Evolutionary conservation across 1,139 yeast genomes (phyloP).

Genomic region (Pichia inconspicua): DNA sequence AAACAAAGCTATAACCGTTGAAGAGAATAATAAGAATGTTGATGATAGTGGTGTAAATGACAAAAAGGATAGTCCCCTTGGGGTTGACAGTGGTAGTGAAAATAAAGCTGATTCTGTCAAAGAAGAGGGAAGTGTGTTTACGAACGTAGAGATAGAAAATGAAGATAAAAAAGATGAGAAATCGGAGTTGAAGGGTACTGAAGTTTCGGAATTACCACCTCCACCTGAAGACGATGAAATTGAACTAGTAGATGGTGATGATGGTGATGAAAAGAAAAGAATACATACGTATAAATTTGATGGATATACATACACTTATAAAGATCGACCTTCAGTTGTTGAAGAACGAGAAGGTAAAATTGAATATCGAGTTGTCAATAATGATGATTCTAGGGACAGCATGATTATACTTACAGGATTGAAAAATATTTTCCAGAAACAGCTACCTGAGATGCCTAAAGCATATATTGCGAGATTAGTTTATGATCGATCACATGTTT

Average conservation of each 20-base stretch:
- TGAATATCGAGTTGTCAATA: constrained; percentile 92
- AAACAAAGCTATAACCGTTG: background rate
- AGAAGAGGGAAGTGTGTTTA: too few species aligned
- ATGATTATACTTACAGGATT: constrained; percentile 89
- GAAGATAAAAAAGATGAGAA: constrained; percentile 12
- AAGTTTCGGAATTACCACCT: constrained; percentile 11
- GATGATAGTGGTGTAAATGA: constrained; percentile 13
- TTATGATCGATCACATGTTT: constrained; percentile 86
- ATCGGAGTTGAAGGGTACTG: constrained; percentile 2
- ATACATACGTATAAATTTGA: constrained; percentile 54
- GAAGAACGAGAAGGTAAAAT: constrained; percentile 89
- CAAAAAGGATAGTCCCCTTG: constrained; percentile 8
- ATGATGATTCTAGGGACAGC: constrained; percentile 81
- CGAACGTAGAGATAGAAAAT: background rate
- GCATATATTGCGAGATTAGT: constrained; percentile 93
- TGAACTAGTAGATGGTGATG: constrained; percentile 14
- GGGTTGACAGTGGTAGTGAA: background rate
- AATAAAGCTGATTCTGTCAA: background rate
- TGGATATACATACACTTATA: constrained; percentile 76
- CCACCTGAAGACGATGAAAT: background rate
- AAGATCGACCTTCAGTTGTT: constrained; percentile 87
- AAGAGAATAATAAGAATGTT: background rate
- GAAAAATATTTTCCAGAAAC: constrained; percentile 93
- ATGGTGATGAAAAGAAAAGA: constrained; percentile 47
- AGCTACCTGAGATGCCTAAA: constrained; percentile 96